Evolutionary conservation across 2,329 filamentous ascomycete species (phyloP).

Genomic region (Sodiomyces alkalinus): DNA sequence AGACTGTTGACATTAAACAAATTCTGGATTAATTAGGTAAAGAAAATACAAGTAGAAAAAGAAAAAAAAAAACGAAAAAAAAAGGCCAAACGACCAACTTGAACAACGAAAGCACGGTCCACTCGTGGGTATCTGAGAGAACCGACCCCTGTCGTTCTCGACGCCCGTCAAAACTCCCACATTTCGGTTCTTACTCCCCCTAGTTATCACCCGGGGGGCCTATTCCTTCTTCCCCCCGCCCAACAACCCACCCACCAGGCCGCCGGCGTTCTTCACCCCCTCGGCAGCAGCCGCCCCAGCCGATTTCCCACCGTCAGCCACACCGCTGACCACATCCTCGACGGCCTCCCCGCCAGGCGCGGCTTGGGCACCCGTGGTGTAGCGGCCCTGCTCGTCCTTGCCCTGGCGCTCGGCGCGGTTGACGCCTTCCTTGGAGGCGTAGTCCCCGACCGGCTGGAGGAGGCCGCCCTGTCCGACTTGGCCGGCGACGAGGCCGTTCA

Average conservation of each 20-base stretch:
- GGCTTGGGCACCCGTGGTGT: slow-evolving; percentile 18
- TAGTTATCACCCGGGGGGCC: too few species aligned
- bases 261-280: slow-evolving; percentile 15
- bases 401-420: slow-evolving; percentile 50
- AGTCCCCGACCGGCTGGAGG: slow-evolving; percentile 47
- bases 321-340: slow-evolving; percentile 12
- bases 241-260: slow-evolving; percentile 18
- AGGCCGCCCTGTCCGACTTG: slow-evolving; percentile 56
- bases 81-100: too few species aligned
- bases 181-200: too few species aligned
- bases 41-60: too few species aligned
- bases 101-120: too few species aligned
- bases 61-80: too few species aligned
- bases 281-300: slow-evolving; percentile 12
- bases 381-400: slow-evolving; percentile 43
- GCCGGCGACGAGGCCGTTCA: slow-evolving; percentile 44
- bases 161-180: too few species aligned
- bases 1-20: too few species aligned
- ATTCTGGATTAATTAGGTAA: too few species aligned
- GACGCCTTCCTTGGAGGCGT: slow-evolving; percentile 46
- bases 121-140: too few species aligned
- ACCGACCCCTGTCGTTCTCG: too few species aligned
- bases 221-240: slow-evolving; percentile 15
- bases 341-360: slow-evolving; percentile 14
- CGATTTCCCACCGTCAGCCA: slow-evolving; percentile 16